A percentile compares a stretch with the other conserved stretches of the same genome.
These are phyloP conservation scores for Parsonsia alboflavescens DNA, from an alignment of 257 asterid species.

Conservation along the genomic window DNA sequence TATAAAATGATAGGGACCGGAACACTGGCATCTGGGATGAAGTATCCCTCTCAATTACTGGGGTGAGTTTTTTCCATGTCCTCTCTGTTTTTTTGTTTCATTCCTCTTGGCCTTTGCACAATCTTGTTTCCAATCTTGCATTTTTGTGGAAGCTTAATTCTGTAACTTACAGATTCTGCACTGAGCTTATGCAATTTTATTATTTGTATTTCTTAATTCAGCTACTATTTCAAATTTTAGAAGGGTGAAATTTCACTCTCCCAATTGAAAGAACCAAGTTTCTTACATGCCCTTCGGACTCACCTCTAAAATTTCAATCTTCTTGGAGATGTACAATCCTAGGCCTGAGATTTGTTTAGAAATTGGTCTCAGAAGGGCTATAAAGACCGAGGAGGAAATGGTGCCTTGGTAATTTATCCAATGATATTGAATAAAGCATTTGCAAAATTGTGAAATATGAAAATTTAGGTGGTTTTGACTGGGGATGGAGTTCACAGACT, in stretches of 20 bases:
- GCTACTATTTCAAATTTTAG: not conserved
- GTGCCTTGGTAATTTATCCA: not conserved
- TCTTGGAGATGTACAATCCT: not conserved
- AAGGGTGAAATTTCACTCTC: not conserved
- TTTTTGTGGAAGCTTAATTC: not conserved
- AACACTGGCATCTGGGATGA: constrained; percentile 99
- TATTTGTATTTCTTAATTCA: not conserved
- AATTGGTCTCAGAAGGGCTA: not conserved
- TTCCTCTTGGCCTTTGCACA: not conserved
- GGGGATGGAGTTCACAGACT: not conserved
- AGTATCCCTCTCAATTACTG: constrained; percentile 82
- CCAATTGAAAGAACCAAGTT: not conserved
- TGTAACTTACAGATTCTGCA: not conserved
- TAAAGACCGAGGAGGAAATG: not conserved
- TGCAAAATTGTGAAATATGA: not conserved
- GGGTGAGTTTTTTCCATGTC: constrained; percentile 52
- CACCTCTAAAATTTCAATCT: not conserved
- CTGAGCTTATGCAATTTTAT: not conserved
- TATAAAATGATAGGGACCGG: constrained; percentile 65
- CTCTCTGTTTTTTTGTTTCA: not conserved
- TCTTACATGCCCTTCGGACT: not conserved
- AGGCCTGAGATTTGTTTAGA: not conserved
- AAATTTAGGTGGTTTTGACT: not conserved
- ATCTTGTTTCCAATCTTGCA: not conserved
- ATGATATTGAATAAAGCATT: not conserved